These are phyloP conservation scores for Penicillium samsonianum DNA, from an alignment of 495 filamentous ascomycete genomes.

Conservation along the genomic window DNA sequence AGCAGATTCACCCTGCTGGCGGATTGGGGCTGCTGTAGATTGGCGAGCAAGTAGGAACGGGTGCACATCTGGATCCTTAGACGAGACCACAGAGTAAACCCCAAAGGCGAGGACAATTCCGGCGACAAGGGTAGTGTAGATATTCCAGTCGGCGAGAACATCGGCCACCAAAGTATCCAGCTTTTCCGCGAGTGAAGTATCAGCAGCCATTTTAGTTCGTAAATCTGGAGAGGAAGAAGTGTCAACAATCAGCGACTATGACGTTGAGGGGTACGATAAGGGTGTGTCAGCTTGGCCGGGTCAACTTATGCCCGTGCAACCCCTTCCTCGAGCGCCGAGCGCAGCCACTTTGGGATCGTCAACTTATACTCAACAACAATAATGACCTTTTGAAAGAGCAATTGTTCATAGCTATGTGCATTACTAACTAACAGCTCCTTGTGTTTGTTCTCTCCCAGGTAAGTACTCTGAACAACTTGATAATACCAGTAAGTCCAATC, in stretches of 20 bases:
- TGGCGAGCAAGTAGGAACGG: slow-evolving; percentile 88
- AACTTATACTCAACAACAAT: slow-evolving; percentile 18
- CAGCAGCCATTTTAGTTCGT: slow-evolving; percentile 48
- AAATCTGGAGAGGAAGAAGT: slow-evolving; percentile 9
- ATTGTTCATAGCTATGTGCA: slow-evolving; percentile 7
- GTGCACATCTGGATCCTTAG: slow-evolving; percentile 81
- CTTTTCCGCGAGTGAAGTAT: slow-evolving; percentile 54
- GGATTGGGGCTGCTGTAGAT: slow-evolving; percentile 71
- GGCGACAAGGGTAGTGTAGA: slow-evolving; percentile 67
- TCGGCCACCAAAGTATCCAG: slow-evolving; percentile 68
- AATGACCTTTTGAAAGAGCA: slow-evolving; percentile 15
- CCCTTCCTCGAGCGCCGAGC: slow-evolving; percentile 15
- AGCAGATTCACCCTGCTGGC: slow-evolving; percentile 81
- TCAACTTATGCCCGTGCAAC: slow-evolving; percentile 26
- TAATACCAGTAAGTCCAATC: slow-evolving; percentile 16
- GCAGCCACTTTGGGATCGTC: slow-evolving; percentile 18
- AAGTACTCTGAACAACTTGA: slow-evolving; percentile 15
- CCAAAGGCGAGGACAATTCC: slow-evolving; percentile 60
- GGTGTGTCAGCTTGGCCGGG: slow-evolving; percentile 19
- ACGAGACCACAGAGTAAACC: slow-evolving; percentile 61
- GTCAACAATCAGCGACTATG: slow-evolving; percentile 24
- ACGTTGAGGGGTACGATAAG: slow-evolving; percentile 27
- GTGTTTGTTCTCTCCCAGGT: slow-evolving; percentile 9
- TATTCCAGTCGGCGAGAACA: slow-evolving; percentile 76
- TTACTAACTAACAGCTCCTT: slow-evolving; percentile 8